A percentile compares a stretch with the other conserved stretches of the same genome.
Conservation (phyloP, 2,329 filamentous ascomycete species). For the Beauveria medogensis region DNA sequence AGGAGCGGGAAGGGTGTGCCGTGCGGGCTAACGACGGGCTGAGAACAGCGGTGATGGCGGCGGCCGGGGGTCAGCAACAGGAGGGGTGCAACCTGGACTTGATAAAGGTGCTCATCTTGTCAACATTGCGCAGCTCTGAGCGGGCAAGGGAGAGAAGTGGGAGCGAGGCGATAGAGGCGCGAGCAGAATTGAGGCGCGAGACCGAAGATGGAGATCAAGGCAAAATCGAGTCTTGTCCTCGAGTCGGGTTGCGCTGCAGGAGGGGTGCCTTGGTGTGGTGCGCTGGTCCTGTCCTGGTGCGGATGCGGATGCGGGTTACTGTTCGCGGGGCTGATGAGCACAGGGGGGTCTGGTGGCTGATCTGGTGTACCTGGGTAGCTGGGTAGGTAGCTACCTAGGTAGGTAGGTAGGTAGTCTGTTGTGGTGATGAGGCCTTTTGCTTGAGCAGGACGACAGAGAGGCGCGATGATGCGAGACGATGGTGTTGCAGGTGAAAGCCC, state of each 20-base stretch:
- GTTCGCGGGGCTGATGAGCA: conserved; percentile 1
- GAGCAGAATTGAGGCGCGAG: not conserved
- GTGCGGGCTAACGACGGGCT: not conserved
- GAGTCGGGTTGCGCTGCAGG: not conserved
- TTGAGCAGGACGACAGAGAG: not conserved
- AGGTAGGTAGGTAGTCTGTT: not conserved
- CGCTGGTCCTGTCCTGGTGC: not conserved
- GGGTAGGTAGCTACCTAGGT: not conserved
- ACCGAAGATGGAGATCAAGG: not conserved
- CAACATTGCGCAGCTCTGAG: conserved; percentile 12
- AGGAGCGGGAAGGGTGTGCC: not conserved
- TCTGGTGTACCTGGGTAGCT: not conserved
- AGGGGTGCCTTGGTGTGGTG: not conserved
- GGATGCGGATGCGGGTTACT: not conserved
- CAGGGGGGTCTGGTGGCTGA: not conserved
- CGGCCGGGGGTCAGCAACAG: not conserved
- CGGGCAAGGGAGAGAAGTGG: conserved; percentile 3
- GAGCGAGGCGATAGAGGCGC: not conserved
- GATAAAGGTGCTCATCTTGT: conserved; percentile 12
- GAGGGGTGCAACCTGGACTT: conserved; percentile 11
- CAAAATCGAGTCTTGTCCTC: not conserved
- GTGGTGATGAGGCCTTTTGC: not conserved
- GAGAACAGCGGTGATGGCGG: conserved; percentile 3
- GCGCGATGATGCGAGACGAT: not conserved
- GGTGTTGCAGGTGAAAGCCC: not conserved